Percentiles rank a stretch among this genome's conserved stretches.
phyloP scores from a whole-genome alignment of 177 flowering plant genomes.

The Tripterygium wilfordii region DNA sequence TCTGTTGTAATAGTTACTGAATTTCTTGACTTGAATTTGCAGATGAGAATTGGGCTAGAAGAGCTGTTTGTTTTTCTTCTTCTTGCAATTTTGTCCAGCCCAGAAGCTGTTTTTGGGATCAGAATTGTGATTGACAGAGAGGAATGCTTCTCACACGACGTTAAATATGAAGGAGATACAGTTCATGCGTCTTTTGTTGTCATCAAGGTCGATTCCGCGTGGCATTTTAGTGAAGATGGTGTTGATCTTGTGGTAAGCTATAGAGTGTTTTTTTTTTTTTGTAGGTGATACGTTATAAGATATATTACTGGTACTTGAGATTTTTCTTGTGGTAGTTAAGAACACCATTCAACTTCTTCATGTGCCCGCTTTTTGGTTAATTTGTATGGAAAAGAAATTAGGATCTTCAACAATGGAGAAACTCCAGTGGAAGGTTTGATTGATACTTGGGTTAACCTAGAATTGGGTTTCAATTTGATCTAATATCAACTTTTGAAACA shows the following conservation, averaged over 20 bases:
- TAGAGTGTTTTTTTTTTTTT: background rate
- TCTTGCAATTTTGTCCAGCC: constrained; percentile 19
- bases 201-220: constrained; percentile 46
- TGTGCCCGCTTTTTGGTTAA: no score
- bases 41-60: constrained; percentile 26
- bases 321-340: no score
- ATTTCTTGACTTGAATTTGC: constrained; percentile 1
- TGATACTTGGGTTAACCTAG: no score
- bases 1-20: no score
- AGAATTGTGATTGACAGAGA: constrained; percentile 73
- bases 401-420: no score
- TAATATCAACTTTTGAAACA: no score
- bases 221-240: constrained; percentile 51
- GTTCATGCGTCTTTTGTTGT: constrained; percentile 71
- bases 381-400: no score
- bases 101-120: constrained; percentile 37
- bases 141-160: constrained; percentile 69
- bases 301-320: no score
- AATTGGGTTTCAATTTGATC: no score
- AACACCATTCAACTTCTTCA: no score
- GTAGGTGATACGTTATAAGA: background rate
- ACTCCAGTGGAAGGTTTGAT: no score
- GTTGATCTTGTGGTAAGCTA: constrained; percentile 70
- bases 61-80: constrained; percentile 10
- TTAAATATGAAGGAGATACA: constrained; percentile 49